Evolutionary conservation across 2,329 filamentous ascomycete genomes (phyloP), one percentile per base, ranked within the genome.

Genomic region (Ascochyta viciae-villosae): DNA sequence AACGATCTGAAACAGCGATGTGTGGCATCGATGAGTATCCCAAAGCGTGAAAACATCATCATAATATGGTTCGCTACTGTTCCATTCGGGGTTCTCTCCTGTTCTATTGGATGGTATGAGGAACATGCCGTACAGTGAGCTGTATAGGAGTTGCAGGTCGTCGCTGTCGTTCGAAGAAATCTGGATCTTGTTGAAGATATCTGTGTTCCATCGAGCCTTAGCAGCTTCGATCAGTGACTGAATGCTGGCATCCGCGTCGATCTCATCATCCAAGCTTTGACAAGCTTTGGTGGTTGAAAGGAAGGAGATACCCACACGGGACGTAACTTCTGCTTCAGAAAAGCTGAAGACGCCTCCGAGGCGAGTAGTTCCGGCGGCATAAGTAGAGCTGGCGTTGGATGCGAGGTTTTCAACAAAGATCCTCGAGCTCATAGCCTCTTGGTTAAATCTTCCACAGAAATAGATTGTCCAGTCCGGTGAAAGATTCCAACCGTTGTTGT

Each of bases 31-130:
- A 71, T 89, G 88, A 66, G 80, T 72, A 60, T 81, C 76, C 88
- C 89, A 91, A 22, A 88, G 82, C 0, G 88, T 90, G 66, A 89
- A 90, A 15, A 88, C 84, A 55, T 91, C 88, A 55, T 89, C 85
- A 65, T 89, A 91, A 65, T 89, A 90, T 1, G 88, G 88, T 70
- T 91, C 88, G 0, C 68, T 64, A 1, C 85, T 87, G 1, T 76
- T 69, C 88, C 88, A 91, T 0, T 81, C 73, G 0, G 88, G 87
- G 57, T 90, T 91, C 68, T 91, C 89, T 0, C 87, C 87, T 0
- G 87, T 90, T 58, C 87, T 85, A 67, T 91, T 89, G 0, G 87
- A 87, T 0, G 88, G 88, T 33, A 90, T 82, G 10, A 90, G 72
- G 55, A 86, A 84, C 84, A 89, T 88, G 62, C 88, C 87, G 66